These are phyloP conservation scores for Diutina scorzettiae DNA, from an alignment of 1,139 yeast species.

Conservation along the genomic window DNA sequence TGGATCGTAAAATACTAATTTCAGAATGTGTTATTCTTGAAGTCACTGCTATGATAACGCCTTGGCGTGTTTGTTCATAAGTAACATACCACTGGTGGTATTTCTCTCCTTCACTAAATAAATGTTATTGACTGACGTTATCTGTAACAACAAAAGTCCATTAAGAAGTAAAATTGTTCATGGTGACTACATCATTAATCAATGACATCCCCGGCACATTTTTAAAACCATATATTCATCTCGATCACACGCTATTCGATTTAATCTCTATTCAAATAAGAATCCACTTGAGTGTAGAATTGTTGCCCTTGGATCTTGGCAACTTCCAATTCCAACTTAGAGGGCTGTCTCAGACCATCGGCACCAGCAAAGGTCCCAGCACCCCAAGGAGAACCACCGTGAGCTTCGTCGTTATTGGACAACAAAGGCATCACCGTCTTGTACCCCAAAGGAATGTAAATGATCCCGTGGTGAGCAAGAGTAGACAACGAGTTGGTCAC, in stretches of 20 bases:
- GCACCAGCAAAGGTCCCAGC: slow-evolving; percentile 73
- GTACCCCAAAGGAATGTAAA: slow-evolving; percentile 74
- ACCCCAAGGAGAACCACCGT: slow-evolving; percentile 86
- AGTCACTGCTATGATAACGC: too few relatives aligned
- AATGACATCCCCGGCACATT: too few relatives aligned
- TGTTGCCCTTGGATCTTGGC: slow-evolving; percentile 52
- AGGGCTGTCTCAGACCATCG: slow-evolving; percentile 69
- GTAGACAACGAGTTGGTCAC: slow-evolving; percentile 55
- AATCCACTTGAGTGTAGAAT: slow-evolving; percentile 24
- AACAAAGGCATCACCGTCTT: slow-evolving; percentile 46
- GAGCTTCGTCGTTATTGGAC: slow-evolving; percentile 53
- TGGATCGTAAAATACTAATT: too few relatives aligned
- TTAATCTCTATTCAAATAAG: neutral
- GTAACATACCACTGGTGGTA: too few relatives aligned
- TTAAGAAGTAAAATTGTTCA: too few relatives aligned
- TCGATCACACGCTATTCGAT: neutral
- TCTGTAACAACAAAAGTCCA: too few relatives aligned
- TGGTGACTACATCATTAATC: too few relatives aligned
- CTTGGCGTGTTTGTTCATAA: too few relatives aligned
- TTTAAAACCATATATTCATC: too few relatives aligned
- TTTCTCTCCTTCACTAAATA: too few relatives aligned
- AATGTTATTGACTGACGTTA: too few relatives aligned
- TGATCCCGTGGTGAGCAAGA: slow-evolving; percentile 69
- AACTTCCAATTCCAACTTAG: slow-evolving; percentile 50
- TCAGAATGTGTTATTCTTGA: too few relatives aligned